Evolutionary conservation across 164 flowering plant genomes (phyloP).

Genomic region (Buxus sempervirens): DNA sequence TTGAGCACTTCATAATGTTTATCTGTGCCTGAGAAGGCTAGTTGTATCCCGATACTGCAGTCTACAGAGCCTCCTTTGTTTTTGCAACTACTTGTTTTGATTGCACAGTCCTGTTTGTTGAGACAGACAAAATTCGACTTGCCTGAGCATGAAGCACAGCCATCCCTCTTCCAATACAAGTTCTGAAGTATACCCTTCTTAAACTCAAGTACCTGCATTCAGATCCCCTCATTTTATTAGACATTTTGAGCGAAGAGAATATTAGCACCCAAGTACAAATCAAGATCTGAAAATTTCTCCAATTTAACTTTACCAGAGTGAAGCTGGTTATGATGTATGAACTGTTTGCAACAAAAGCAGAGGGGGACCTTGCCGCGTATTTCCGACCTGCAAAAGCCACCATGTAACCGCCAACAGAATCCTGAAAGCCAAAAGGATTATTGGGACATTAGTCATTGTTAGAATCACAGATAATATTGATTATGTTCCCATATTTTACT

Average conservation of each 20-base stretch:
- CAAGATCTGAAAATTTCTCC: conserved; percentile 7
- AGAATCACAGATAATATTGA: no score
- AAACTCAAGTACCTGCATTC: conserved; percentile 74
- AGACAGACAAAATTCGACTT: conserved; percentile 64
- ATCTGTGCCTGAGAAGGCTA: conserved; percentile 96
- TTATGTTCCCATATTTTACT: no score
- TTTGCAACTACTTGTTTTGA: conserved; percentile 52
- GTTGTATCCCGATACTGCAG: conserved; percentile 89
- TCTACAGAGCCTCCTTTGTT: conserved; percentile 62
- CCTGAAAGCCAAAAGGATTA: conserved; percentile 35
- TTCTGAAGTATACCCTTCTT: conserved; percentile 84
- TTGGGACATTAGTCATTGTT: no score
- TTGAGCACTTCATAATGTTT: conserved; percentile 70
- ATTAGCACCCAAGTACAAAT: neutral
- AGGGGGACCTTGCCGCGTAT: conserved; percentile 85
- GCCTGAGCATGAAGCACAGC: conserved; percentile 73
- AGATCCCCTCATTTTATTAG: neutral
- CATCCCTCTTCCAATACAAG: conserved; percentile 91
- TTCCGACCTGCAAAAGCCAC: conserved; percentile 98
- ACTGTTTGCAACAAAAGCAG: conserved; percentile 79
- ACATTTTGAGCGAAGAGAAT: neutral
- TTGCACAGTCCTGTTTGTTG: conserved; percentile 86
- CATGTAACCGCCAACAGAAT: conserved; percentile 71
- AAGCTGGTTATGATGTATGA: conserved; percentile 79
- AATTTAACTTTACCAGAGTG: conserved; percentile 62